Evolutionary conservation across 2,329 filamentous ascomycete species (phyloP).

Genomic region (Saccharata proteae): DNA sequence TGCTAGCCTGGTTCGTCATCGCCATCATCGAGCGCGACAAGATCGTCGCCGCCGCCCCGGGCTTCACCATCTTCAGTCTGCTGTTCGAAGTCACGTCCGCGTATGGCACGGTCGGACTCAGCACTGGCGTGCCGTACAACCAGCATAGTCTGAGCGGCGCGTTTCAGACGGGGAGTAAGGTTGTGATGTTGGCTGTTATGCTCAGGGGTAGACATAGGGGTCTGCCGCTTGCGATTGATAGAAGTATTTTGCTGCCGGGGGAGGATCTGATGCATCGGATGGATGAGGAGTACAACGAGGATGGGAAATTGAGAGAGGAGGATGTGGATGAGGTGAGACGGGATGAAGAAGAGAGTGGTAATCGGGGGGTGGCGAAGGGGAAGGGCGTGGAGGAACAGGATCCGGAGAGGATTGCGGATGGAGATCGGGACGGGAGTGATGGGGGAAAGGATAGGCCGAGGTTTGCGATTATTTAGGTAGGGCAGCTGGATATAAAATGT

Average conservation of each 20-base stretch:
- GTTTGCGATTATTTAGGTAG: no score
- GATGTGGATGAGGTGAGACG: constrained; percentile 12
- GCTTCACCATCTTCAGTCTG: constrained; percentile 19
- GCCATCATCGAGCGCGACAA: constrained; percentile 47
- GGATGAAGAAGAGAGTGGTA: constrained; percentile 5
- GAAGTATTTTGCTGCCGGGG: constrained; percentile 19
- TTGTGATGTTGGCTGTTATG: constrained; percentile 47
- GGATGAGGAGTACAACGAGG: constrained; percentile 16
- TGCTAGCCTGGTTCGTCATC: constrained; percentile 48
- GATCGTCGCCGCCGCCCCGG: constrained; percentile 29
- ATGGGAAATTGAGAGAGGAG: constrained; percentile 3
- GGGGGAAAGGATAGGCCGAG: no score
- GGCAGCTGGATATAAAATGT: no score
- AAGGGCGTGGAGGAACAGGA: constrained; percentile 1
- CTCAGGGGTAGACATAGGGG: constrained; percentile 25
- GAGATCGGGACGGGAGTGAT: no score
- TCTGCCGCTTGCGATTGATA: constrained; percentile 19
- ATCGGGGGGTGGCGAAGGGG: background rate
- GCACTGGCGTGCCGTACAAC: constrained; percentile 41
- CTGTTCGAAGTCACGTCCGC: constrained; percentile 46
- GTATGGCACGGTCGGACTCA: constrained; percentile 52
- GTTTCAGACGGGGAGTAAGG: constrained; percentile 44
- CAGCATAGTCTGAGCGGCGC: constrained; percentile 45
- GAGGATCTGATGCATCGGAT: constrained; percentile 23
- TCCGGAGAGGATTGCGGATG: constrained; percentile 1